Conservation (phyloP, 164 flowering plant genomes). For the Litsea cubeba region DNA sequence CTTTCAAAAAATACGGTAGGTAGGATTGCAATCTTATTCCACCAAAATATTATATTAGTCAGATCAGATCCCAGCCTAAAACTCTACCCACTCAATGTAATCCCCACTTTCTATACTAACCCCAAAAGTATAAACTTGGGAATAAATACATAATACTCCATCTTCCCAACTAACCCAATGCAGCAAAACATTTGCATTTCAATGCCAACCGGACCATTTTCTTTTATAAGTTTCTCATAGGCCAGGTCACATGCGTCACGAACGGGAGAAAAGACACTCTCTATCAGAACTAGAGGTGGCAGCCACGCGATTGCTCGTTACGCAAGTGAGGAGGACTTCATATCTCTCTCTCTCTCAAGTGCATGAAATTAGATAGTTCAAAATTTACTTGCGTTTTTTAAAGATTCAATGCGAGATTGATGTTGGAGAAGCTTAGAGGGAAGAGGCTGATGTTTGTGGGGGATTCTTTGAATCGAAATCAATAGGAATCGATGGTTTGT, state of each 20-base stretch:
- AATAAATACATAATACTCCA: too few relatives aligned
- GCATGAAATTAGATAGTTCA: neutral
- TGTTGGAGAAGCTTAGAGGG: constrained; percentile 76
- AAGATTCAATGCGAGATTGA: constrained; percentile 67
- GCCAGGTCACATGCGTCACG: constrained; percentile 79
- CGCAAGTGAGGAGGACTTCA: constrained; percentile 29
- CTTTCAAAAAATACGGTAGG: too few relatives aligned
- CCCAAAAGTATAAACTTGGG: too few relatives aligned
- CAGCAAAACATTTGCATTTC: too few relatives aligned
- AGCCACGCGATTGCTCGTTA: constrained; percentile 75
- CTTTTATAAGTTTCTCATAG: constrained; percentile 49
- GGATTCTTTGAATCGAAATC: constrained; percentile 91
- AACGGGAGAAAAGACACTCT: constrained; percentile 78
- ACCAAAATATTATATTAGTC: too few relatives aligned
- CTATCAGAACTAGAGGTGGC: constrained; percentile 95
- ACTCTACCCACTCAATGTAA: too few relatives aligned
- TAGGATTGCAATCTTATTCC: too few relatives aligned
- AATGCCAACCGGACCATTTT: too few relatives aligned
- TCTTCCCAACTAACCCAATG: too few relatives aligned
- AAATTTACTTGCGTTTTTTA: neutral
- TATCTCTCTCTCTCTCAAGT: neutral
- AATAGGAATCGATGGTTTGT: constrained; percentile 99
- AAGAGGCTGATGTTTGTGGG: constrained; percentile 97
- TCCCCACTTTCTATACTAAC: too few relatives aligned
- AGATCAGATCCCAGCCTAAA: too few relatives aligned